Evolutionary conservation across 1,284 basidiomycete species (phyloP), one percentile per base, ranked within the genome.

Genomic region (Malassezia slooffiae): DNA sequence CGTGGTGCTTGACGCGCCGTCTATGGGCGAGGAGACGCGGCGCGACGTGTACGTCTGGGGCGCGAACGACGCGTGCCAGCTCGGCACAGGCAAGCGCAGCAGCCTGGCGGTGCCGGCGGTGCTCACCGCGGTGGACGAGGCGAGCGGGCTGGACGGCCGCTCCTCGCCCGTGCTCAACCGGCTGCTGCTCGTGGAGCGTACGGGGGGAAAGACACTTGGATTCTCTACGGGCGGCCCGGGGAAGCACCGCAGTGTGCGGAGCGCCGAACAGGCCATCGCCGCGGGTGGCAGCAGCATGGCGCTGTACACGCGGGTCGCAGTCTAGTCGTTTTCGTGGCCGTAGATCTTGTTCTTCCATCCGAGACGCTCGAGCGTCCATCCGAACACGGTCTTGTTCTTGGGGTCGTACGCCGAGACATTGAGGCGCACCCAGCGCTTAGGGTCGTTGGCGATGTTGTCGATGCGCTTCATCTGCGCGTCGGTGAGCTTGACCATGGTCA

Each of bases 21-120:
- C 29, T 52, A 57, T 32, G n/a, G 50, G n/a, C 54, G 51, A 12
- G 47, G 51, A 15, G 57, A 67, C 42, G 27, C 54, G 75, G 2
- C 70, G 74, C 34, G 75, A 77, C 53, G 73, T 76, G n/a, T 72
- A 75, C 60, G 72, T 75, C 0, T 76, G 72, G 72, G 75, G 75
- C 7, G 43, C 50, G 27, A 68, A 68, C 26, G 56, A 54, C 4
- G 52, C 55, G 0, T 63, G 52, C 34, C 63, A 68, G 34, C 45
- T 68, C 4, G 90, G 89, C 4, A 89, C 81, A 50, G 85, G 85
- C 30, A 86, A 82, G 68, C 77, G 81, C 43, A 76, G 80, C 4
- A 86, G 82, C 62, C 62, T 81, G 7, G 76, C 83, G 0, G 73
- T 79, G 12, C 88, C 90, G 0, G 73, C 74, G 47, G 73, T 77